A percentile compares a stretch with the other conserved stretches of the same genome.
Conservation (phyloP, 176 grass and related monocot genomes). For the Microstegium vimineum region DNA sequence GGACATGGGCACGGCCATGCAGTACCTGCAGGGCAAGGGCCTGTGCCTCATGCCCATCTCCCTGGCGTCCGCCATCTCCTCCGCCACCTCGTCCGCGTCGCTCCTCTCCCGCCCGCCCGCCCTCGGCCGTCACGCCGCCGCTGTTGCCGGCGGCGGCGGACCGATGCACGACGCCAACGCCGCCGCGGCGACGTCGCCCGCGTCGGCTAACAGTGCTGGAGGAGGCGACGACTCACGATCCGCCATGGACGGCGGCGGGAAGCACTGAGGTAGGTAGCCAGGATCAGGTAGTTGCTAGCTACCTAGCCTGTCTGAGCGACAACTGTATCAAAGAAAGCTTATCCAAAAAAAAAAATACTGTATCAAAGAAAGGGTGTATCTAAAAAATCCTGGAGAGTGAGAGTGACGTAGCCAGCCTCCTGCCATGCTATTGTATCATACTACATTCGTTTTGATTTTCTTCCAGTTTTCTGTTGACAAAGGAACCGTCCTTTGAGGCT, state of each 20-base stretch:
- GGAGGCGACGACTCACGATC: background rate
- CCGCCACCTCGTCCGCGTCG: conserved; percentile 53
- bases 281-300: too few relatives aligned
- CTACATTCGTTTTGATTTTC: background rate
- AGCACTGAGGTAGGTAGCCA: conserved; percentile 1
- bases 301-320: too few relatives aligned
- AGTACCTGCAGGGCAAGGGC: conserved; percentile 95
- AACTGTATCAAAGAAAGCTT: too few relatives aligned
- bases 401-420: background rate
- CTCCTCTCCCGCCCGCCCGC: conserved; percentile 41
- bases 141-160: background rate
- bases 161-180: background rate
- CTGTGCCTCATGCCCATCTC: conserved; percentile 99
- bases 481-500: background rate
- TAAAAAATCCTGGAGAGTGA: background rate
- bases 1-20: conserved; percentile 98
- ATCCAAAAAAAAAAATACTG: too few relatives aligned
- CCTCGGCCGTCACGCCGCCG: background rate
- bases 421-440: background rate
- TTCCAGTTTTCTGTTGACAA: background rate
- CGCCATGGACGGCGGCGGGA: background rate
- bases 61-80: conserved; percentile 90
- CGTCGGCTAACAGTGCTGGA: background rate
- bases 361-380: conserved; percentile 13
- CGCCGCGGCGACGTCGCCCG: background rate